phyloP scores from a whole-genome alignment of 2,329 filamentous ascomycete species.

The Monilinia polystroma region DNA sequence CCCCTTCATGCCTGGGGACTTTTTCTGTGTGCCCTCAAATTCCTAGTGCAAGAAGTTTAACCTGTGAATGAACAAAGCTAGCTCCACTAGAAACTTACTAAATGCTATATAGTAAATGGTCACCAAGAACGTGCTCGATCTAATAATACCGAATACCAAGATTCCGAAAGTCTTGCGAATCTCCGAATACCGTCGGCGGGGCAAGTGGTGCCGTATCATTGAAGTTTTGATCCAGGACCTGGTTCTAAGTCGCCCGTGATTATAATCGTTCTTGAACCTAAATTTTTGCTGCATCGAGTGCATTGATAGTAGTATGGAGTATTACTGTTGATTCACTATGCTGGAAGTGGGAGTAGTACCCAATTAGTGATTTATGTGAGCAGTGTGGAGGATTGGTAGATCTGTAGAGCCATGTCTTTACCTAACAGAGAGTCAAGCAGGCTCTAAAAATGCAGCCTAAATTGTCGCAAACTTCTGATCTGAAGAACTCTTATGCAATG shows the following conservation, averaged over 20 bases:
- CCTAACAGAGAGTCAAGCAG: background rate
- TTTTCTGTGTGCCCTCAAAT: background rate
- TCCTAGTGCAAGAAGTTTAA: background rate
- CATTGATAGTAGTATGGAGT: background rate
- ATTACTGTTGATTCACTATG: background rate
- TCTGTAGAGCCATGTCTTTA: background rate
- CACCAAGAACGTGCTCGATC: background rate
- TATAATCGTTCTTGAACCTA: background rate
- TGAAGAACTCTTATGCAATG: background rate
- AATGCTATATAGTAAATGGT: too few relatives aligned
- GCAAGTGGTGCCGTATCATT: background rate
- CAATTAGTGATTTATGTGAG: background rate
- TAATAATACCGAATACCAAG: background rate
- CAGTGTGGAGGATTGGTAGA: background rate
- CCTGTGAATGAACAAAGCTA: background rate
- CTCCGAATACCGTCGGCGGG: background rate
- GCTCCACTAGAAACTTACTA: background rate
- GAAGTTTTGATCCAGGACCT: background rate
- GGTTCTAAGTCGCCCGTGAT: background rate
- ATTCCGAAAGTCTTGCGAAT: slow-evolving; percentile 9
- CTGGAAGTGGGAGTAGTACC: background rate
- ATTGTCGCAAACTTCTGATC: background rate
- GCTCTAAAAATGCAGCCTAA: background rate
- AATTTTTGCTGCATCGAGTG: background rate
- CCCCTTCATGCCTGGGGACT: background rate